These are phyloP conservation scores for Trichoderma sp. DNA, from an alignment of 2,329 filamentous ascomycete species.

Conservation along the genomic window DNA sequence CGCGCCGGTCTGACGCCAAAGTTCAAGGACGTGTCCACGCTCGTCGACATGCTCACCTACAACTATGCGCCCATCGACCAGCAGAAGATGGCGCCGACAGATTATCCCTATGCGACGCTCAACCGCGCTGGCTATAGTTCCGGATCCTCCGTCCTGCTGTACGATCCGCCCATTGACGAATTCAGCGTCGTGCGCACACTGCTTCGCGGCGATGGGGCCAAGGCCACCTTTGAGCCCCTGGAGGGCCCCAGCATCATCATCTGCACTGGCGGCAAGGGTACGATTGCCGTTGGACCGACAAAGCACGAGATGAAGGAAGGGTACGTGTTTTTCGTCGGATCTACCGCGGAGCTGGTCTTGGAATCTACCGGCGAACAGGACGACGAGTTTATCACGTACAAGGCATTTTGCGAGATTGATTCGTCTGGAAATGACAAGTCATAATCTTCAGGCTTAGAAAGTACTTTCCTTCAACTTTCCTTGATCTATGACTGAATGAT, in stretches of 20 bases:
- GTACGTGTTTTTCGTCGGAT: conserved; percentile 82
- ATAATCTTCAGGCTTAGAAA: no score
- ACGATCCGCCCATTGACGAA: conserved; percentile 95
- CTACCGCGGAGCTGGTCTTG: conserved; percentile 79
- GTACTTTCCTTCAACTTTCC: no score
- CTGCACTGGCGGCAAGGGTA: conserved; percentile 81
- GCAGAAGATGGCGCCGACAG: conserved; percentile 85
- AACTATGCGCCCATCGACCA: conserved; percentile 90
- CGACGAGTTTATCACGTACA: conserved; percentile 83
- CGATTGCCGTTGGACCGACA: conserved; percentile 82
- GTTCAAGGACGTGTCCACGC: conserved; percentile 91
- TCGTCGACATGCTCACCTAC: conserved; percentile 92
- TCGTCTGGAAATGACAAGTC: conserved; percentile 42
- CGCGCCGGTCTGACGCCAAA: conserved; percentile 97
- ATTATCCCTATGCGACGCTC: conserved; percentile 83
- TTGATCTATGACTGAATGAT: not conserved
- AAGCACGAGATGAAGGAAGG: conserved; percentile 72
- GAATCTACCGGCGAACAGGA: conserved; percentile 64
- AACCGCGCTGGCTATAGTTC: conserved; percentile 82
- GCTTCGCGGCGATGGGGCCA: conserved; percentile 70
- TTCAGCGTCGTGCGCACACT: conserved; percentile 86
- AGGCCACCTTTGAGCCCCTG: conserved; percentile 85
- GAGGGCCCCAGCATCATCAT: conserved; percentile 91
- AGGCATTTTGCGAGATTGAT: conserved; percentile 87
- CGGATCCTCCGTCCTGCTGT: conserved; percentile 71